Evolutionary conservation across 2,329 filamentous ascomycete species (phyloP).

Genomic region (Scytalidium lignicola): DNA sequence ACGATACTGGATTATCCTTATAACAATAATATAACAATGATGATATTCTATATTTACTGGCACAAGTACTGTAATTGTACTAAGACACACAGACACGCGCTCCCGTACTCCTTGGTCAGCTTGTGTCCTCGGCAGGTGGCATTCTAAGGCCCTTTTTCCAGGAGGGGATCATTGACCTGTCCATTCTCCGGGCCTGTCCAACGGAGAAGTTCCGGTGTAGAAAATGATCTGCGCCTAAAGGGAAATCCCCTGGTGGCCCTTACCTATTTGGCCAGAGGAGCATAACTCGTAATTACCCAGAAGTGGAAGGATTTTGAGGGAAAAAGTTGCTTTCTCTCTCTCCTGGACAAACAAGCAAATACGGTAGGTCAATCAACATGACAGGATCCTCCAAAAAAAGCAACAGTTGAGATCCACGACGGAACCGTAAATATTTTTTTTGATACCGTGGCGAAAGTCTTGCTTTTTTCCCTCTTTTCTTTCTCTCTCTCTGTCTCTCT

Average conservation of each 20-base stretch:
- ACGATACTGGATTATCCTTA: too few species aligned
- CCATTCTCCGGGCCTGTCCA: conserved; percentile 39
- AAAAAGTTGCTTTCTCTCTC: not conserved
- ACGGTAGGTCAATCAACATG: not conserved
- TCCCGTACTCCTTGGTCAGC: too few species aligned
- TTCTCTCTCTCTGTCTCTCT: too few species aligned
- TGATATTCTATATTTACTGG: too few species aligned
- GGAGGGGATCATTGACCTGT: conserved; percentile 62
- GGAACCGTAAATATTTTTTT: too few species aligned
- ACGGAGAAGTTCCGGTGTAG: not conserved
- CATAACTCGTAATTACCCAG: conserved; percentile 6
- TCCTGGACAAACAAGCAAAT: not conserved
- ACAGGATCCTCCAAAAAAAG: not conserved
- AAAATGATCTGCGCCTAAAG: not conserved
- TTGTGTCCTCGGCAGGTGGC: not conserved
- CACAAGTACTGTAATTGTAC: too few species aligned
- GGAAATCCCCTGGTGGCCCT: conserved; percentile 28
- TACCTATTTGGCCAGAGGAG: conserved; percentile 26
- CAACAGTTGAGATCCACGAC: too few species aligned
- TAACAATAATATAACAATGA: too few species aligned
- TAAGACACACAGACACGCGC: too few species aligned
- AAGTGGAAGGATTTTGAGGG: conserved; percentile 34
- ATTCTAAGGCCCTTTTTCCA: conserved; percentile 18
- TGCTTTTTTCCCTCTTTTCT: too few species aligned
- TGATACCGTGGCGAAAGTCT: too few species aligned